These are phyloP conservation scores for Sarocladium oryzae DNA, from an alignment of 2,329 filamentous ascomycete genomes.

Conservation along the genomic window DNA sequence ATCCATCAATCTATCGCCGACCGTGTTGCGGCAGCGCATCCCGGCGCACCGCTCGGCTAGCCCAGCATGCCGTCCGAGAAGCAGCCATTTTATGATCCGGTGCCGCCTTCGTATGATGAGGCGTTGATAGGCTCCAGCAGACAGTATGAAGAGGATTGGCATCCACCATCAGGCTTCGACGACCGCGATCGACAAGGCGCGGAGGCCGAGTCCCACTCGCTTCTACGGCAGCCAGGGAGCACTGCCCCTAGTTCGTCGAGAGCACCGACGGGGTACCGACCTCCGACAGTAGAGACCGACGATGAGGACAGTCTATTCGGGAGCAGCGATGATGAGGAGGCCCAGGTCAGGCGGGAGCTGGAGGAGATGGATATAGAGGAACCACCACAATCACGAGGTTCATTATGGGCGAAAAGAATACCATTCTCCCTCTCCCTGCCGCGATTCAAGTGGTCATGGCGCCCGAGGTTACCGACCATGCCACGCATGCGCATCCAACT, in stretches of 20 bases:
- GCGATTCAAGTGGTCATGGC: conserved; percentile 50
- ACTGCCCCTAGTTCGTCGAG: conserved; percentile 33
- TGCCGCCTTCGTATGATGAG: conserved; percentile 37
- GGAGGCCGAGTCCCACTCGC: conserved; percentile 70
- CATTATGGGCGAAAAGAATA: conserved; percentile 50
- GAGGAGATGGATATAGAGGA: conserved; percentile 82
- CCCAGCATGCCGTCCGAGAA: conserved; percentile 22
- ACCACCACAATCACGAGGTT: conserved; percentile 37
- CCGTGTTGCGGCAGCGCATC: conserved; percentile 1
- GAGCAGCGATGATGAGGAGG: conserved; percentile 48
- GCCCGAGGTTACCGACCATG: conserved; percentile 42
- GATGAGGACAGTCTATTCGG: conserved; percentile 55
- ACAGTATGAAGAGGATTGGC: conserved; percentile 24
- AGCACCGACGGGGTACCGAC: conserved; percentile 57
- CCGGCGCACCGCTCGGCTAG: conserved; percentile 4
- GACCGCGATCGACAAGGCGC: conserved; percentile 46
- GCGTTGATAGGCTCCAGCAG: conserved; percentile 30
- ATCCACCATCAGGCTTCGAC: conserved; percentile 29
- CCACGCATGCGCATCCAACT: conserved; percentile 41
- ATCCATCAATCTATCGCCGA: background rate
- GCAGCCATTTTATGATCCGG: conserved; percentile 35
- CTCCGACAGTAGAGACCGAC: conserved; percentile 74
- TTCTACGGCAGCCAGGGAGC: conserved; percentile 41
- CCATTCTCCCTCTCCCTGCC: conserved; percentile 45
- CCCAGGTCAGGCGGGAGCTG: conserved; percentile 71